A percentile compares a stretch with the other conserved stretches of the same genome.
These are phyloP conservation scores for Pneumocystis wakefieldiae DNA, from an alignment of 1,139 yeast species.

Conservation along the genomic window DNA sequence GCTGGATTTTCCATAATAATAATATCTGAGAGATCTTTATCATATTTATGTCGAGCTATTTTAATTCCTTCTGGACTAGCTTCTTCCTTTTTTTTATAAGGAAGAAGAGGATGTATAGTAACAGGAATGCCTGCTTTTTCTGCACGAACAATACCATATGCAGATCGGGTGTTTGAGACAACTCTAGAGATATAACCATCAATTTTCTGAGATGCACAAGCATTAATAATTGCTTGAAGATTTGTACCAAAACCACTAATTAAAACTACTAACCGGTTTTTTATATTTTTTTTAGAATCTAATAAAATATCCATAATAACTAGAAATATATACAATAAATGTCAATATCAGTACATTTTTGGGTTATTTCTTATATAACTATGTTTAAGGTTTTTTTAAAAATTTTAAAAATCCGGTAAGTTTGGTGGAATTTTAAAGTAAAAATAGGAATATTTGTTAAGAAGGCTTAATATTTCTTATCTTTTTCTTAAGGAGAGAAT, in stretches of 20 bases:
- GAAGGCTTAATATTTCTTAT: neutral
- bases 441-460: neutral
- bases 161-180: slow-evolving; percentile 66
- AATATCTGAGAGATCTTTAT: slow-evolving; percentile 57
- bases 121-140: slow-evolving; percentile 50
- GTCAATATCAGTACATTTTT: neutral
- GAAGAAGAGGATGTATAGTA: slow-evolving; percentile 53
- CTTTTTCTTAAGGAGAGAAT: neutral
- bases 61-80: slow-evolving; percentile 31
- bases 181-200: slow-evolving; percentile 45
- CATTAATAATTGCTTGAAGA: slow-evolving; percentile 82
- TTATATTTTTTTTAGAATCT: neutral
- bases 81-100: slow-evolving; percentile 39
- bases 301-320: neutral
- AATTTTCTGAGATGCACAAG: slow-evolving; percentile 33
- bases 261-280: slow-evolving; percentile 33
- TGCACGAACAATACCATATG: slow-evolving; percentile 78
- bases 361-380: neutral
- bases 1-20: slow-evolving; percentile 50
- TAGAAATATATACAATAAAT: neutral
- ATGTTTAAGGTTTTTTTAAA: neutral
- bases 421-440: neutral
- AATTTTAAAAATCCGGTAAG: neutral
- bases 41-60: slow-evolving; percentile 53
- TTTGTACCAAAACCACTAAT: slow-evolving; percentile 93